Conservation (phyloP, 495 filamentous ascomycete species). For the Penicillium paradoxum region DNA sequence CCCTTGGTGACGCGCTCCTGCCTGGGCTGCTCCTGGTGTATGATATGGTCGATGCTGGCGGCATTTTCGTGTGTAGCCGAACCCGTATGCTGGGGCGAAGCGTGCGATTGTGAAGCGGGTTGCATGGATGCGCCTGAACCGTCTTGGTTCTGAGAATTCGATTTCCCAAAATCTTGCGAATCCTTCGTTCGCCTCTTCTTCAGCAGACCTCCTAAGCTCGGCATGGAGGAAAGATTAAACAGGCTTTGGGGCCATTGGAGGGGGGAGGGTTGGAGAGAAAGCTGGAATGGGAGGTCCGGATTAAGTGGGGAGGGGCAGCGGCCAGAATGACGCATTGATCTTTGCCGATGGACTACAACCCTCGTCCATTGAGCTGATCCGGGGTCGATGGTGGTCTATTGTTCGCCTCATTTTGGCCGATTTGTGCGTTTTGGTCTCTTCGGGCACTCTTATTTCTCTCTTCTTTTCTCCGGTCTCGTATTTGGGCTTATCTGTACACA, state of each 20-base stretch:
- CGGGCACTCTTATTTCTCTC: neutral
- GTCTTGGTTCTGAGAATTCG: conserved; percentile 24
- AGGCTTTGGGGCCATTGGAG: conserved; percentile 1
- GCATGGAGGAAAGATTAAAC: conserved; percentile 34
- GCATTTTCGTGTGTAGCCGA: conserved; percentile 31
- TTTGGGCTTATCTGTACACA: too few relatives aligned
- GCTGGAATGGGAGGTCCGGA: conserved; percentile 14
- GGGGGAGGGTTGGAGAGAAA: conserved; percentile 7
- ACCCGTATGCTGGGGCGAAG: conserved; percentile 28
- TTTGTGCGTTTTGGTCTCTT: neutral
- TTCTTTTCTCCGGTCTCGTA: too few relatives aligned
- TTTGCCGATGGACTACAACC: conserved; percentile 3
- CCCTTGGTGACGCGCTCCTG: conserved; percentile 77
- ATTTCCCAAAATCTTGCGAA: conserved; percentile 48
- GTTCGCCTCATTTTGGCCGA: neutral
- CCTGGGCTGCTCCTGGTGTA: conserved; percentile 26
- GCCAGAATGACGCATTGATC: conserved; percentile 33
- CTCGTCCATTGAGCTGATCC: neutral
- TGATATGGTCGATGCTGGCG: conserved; percentile 44
- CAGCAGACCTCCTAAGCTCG: conserved; percentile 64
- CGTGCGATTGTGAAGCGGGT: conserved; percentile 25
- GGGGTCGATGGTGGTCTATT: neutral
- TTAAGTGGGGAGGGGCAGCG: conserved; percentile 25
- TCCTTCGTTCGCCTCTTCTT: conserved; percentile 99
- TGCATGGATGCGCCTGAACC: conserved; percentile 40